Conservation (phyloP, 345 rosid genomes). For the Brassica rapa region DNA sequence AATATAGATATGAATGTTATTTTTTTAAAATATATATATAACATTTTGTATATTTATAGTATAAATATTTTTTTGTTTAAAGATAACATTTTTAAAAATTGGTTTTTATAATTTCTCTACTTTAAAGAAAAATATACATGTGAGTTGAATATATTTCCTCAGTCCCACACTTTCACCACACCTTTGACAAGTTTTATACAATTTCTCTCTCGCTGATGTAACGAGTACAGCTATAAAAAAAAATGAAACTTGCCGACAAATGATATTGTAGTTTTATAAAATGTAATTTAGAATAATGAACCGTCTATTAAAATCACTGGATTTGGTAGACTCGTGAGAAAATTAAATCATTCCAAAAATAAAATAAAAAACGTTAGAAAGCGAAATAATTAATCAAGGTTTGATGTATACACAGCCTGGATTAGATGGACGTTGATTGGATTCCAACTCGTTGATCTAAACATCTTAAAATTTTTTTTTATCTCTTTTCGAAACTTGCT, state of each 20-base stretch:
- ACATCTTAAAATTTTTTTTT: not conserved
- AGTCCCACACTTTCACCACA: too few relatives aligned
- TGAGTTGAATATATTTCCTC: too few relatives aligned
- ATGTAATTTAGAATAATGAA: not conserved
- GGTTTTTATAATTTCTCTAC: too few relatives aligned
- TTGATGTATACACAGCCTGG: constrained; percentile 39
- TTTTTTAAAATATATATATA: too few relatives aligned
- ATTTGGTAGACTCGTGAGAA: not conserved
- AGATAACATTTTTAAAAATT: too few relatives aligned
- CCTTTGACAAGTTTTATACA: too few relatives aligned
- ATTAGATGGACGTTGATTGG: constrained; percentile 30
- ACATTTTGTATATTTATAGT: too few relatives aligned
- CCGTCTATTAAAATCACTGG: not conserved
- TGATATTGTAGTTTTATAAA: not conserved
- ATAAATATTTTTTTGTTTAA: too few relatives aligned
- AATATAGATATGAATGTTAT: too few relatives aligned
- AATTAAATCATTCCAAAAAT: constrained; percentile 6
- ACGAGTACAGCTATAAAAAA: too few relatives aligned
- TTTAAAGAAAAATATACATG: too few relatives aligned
- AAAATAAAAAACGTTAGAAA: not conserved
- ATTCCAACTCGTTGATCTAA: constrained; percentile 34
- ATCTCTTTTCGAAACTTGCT: not conserved
- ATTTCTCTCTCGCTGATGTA: too few relatives aligned
- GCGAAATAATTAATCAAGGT: constrained; percentile 10
- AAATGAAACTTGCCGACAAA: constrained; percentile 14